Base-by-base conservation (phyloP, 768 basidiomycete genomes). In the Boletus fagicola region DNA sequence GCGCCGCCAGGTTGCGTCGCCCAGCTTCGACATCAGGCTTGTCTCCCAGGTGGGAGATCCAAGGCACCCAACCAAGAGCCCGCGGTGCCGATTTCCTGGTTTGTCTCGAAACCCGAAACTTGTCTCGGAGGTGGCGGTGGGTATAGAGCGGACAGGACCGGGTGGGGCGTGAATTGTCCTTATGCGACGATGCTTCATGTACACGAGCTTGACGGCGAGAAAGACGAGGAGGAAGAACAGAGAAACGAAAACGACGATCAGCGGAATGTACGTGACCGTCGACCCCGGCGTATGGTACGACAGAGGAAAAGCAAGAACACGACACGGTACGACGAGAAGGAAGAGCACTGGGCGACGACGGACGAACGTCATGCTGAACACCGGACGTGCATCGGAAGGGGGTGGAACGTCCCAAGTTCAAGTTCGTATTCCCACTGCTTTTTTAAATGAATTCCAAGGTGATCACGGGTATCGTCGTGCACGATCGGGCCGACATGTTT, bases 41-140 rank as follows among this genome's bases (percentile, higher is more conserved):
- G 66, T 68, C 55, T 72, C 71, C 70, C 72, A 73, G n/a, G 56
- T 18, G 30, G 71, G 71, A 13, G 72, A 74, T 30, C 71, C 71
- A 15, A 72, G 59, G 49, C 61, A 74, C 8, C 71, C 72, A 13
- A 72, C 60, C 45, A 68, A 42, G 28, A 73, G 35, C 2, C 62
- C 66, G 7, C 60, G 51, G 15, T 50, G 40, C 12, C 48, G 44
- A 51, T 46, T 31, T 28, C 22, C 51, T 28, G 5, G 31, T 12
- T 68, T 60, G 40, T 46, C 35, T 58, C 31, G 60, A 22, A 40
- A 52, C 24, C 44, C 43, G 11, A 60, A 28, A 44, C n/a, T n/a
- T n/a, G n/a, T n/a, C n/a, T n/a, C n/a, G n/a, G n/a, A n/a, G n/a
- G n/a, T 28, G 30, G 5, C 30, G 3, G 13, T 38, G 48, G 53